Evolutionary conservation across 768 basidiomycete species (phyloP).

Genomic region (Tulasnella sp.): DNA sequence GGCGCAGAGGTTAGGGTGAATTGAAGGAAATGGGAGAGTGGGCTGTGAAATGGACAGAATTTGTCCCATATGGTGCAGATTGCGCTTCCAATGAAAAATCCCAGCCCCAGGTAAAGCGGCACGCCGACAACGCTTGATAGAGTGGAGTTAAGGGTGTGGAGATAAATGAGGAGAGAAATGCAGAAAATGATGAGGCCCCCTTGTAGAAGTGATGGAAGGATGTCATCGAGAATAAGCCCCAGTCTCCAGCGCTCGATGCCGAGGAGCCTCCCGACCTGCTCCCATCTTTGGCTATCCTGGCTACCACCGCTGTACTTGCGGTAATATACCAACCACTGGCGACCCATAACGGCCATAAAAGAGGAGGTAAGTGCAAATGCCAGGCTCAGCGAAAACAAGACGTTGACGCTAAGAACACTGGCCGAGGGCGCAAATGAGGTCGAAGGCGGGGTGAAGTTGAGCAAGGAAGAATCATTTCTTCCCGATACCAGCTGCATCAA

Average conservation of each 20-base stretch:
- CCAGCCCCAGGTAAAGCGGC: neutral
- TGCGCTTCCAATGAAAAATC: neutral
- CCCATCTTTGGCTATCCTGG: neutral
- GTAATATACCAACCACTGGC: neutral
- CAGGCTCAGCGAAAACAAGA: neutral
- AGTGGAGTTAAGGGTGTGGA: neutral
- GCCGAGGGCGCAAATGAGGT: neutral
- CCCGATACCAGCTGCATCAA: neutral
- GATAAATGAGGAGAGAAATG: neutral
- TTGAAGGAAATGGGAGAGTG: neutral
- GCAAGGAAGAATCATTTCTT: neutral
- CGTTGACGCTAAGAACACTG: neutral
- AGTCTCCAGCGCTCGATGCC: neutral
- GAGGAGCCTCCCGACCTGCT: neutral
- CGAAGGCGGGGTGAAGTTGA: neutral
- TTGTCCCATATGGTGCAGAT: neutral
- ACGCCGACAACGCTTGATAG: neutral
- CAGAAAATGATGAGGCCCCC: neutral
- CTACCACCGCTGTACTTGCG: neutral
- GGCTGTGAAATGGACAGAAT: neutral
- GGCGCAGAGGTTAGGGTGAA: neutral
- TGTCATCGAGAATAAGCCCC: neutral
- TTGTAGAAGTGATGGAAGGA: neutral
- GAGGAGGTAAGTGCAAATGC: neutral
- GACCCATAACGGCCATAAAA: neutral